Conservation (phyloP, 345 rosid species). For the Acer yangbiense region DNA sequence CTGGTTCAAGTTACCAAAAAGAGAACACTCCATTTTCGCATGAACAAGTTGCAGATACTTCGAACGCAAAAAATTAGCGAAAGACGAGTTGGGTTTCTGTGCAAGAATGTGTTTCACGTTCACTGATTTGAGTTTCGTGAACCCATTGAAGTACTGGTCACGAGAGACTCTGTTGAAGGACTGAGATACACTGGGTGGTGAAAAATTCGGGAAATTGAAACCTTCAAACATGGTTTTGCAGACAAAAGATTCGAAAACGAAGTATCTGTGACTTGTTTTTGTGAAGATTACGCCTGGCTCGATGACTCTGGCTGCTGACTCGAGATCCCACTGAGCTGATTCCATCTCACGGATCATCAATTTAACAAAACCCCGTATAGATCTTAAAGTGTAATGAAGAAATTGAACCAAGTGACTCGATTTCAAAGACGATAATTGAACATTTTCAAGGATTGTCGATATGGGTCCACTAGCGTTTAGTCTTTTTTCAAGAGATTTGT, state of each 20-base stretch:
- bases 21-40: slow-evolving; percentile 95
- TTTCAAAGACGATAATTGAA: slow-evolving; percentile 43
- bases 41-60: slow-evolving; percentile 80
- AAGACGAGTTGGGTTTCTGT: slow-evolving; percentile 53
- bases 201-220: slow-evolving; percentile 53
- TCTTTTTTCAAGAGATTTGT: slow-evolving; percentile 62
- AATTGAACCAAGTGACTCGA: slow-evolving; percentile 56
- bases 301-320: slow-evolving; percentile 63
- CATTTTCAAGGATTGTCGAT: slow-evolving; percentile 47
- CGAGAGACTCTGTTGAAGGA: slow-evolving; percentile 32
- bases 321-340: slow-evolving; percentile 75
- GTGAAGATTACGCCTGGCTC: slow-evolving; percentile 49
- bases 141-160: slow-evolving; percentile 24
- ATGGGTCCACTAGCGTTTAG: slow-evolving; percentile 65
- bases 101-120: slow-evolving; percentile 47
- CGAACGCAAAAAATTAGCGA: slow-evolving; percentile 53
- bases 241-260: slow-evolving; percentile 77
- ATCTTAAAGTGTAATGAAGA: slow-evolving; percentile 56
- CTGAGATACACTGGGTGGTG: slow-evolving; percentile 22
- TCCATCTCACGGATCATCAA: slow-evolving; percentile 80
- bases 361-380: slow-evolving; percentile 66
- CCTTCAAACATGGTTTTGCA: slow-evolving; percentile 66
- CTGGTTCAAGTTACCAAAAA: slow-evolving; percentile 85
- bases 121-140: slow-evolving; percentile 50
- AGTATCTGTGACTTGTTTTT: slow-evolving; percentile 50